Base-by-base conservation (phyloP, 345 rosid species). In the Citrus mangshanensis region DNA sequence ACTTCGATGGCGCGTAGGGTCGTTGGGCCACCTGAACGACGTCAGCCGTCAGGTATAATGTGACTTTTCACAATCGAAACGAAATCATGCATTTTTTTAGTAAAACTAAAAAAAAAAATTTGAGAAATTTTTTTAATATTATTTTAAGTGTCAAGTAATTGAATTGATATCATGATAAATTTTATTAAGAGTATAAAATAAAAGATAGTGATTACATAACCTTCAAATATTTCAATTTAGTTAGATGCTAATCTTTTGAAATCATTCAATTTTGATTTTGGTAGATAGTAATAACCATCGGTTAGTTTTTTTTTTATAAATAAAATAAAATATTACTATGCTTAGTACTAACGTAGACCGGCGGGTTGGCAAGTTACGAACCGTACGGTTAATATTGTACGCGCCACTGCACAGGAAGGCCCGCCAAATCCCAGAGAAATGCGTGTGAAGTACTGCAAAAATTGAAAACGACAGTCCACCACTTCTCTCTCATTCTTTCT, bases 341-440 rank as follows among this genome's bases (percentile, higher is more conserved):
- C 35, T 2, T 0, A 72, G 27, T 22, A 49, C 27, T 55, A 37
- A 72, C 63, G 18, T 18, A 59, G 21, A 27, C 14, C 9, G 35
- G 19, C 34, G 2, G 5, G 30, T 10, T 16, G 16, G 68, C 37
- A 13, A 25, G 1, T 64, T 24, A 21, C 46, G n/a, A 40, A 40
- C 27, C 22, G 78, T 46, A 75, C 77, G 38, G 74, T 24, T 72
- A 38, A 21, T 7, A 62, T 16, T 21, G 71, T 37, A 77, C 70
- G 78, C 75, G 64, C 77, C 81, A 37, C 72, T 77, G 51, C 73
- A 4, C 37, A 0, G 14, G 35, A 35, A 62, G 40, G 9, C 65
- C 76, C 79, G 86, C 85, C 79, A 74, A 70, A 74, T 37, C 64
- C 74, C 77, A 46, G 69, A 46, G 60, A 49, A 10, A 59, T 40